phyloP scores from a whole-genome alignment of 2,329 filamentous ascomycete species.

The Zymoseptoria passerinii region DNA sequence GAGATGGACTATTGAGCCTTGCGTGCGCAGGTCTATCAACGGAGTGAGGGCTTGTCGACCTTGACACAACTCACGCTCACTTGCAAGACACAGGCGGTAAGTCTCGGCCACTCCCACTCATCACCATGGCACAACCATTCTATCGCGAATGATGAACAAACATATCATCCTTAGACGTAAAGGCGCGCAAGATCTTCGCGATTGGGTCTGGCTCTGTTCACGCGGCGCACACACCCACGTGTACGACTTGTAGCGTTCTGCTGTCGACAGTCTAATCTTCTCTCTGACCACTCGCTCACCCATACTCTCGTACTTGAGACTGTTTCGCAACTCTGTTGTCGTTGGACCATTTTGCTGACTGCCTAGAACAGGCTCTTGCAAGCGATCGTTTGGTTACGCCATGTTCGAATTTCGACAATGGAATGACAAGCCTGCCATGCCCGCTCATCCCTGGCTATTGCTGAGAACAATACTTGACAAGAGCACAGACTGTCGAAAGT shows the following conservation, averaged over 20 bases:
- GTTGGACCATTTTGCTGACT: not conserved
- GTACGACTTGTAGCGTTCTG: conserved; percentile 10
- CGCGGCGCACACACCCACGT: conserved; percentile 20
- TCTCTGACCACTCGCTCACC: conserved; percentile 21
- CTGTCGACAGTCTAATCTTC: conserved; percentile 31
- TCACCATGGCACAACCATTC: not conserved
- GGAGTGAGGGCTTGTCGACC: not conserved
- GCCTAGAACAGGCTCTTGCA: not conserved
- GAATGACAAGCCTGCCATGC: not conserved
- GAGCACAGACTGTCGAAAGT: not conserved
- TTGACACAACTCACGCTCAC: not conserved
- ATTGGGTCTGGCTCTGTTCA: conserved; percentile 20
- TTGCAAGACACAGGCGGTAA: not conserved
- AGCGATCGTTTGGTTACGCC: not conserved
- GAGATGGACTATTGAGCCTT: conserved; percentile 42
- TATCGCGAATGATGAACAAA: conserved; percentile 28
- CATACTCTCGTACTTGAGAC: not conserved
- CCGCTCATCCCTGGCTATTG: not conserved
- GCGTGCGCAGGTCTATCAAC: not conserved
- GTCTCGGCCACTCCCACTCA: not conserved
- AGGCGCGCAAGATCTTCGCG: conserved; percentile 13
- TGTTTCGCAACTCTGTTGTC: not conserved
- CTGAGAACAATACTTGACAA: not conserved
- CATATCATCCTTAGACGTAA: conserved; percentile 34
- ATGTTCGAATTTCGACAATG: not conserved